phyloP scores from a whole-genome alignment of 2,329 filamentous ascomycete genomes.

The Diaporthe vaccinii region DNA sequence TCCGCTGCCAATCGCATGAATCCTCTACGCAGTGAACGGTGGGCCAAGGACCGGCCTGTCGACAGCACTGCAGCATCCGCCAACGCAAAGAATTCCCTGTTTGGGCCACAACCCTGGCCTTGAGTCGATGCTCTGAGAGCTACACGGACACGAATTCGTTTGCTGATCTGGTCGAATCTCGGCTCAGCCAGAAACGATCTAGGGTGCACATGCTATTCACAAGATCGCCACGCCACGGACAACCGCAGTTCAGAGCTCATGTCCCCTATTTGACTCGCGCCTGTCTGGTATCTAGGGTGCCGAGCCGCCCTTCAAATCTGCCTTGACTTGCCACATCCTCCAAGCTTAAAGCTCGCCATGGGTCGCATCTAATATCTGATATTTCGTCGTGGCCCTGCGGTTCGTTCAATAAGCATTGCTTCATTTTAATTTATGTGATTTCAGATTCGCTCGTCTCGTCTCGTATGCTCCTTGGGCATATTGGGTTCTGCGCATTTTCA shows the following conservation, averaged over 20 bases:
- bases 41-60: neutral
- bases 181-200: constrained; percentile 12
- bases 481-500: neutral
- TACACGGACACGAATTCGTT: constrained; percentile 1
- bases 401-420: neutral
- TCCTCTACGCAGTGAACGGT: neutral
- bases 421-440: neutral
- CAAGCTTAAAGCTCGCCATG: neutral
- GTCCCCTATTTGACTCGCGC: constrained; percentile 23
- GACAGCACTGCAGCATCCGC: neutral
- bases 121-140: constrained; percentile 1
- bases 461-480: neutral
- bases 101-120: constrained; percentile 1
- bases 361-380: neutral
- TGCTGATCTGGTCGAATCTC: constrained; percentile 23
- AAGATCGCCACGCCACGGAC: constrained; percentile 26
- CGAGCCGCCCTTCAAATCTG: constrained; percentile 9
- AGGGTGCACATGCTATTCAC: constrained; percentile 14
- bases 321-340: constrained; percentile 11
- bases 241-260: constrained; percentile 1
- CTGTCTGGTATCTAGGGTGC: constrained; percentile 10
- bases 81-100: constrained; percentile 28
- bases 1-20: constrained; percentile 7
- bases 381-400: neutral
- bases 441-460: neutral